phyloP scores from a whole-genome alignment of 75 land plant genomes.

The Sequoia sempervirens region DNA sequence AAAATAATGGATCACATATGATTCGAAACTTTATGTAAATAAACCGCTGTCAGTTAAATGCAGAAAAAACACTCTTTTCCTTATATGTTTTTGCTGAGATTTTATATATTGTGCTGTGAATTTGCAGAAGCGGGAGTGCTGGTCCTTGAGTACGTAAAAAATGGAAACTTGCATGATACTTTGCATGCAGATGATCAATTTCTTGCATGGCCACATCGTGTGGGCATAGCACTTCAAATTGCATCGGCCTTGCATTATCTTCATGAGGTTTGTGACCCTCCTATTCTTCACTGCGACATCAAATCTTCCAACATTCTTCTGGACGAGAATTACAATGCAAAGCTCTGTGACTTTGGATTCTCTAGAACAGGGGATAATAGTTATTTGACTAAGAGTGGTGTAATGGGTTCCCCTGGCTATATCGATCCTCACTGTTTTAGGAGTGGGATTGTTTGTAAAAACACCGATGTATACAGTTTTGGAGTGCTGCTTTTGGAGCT shows the following conservation, averaged over 20 bases:
- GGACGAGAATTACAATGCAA: constrained; percentile 35
- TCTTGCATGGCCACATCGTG: constrained; percentile 46
- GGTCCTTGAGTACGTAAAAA: constrained; percentile 47
- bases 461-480: constrained; percentile 66
- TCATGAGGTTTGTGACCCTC: constrained; percentile 40
- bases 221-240: constrained; percentile 43
- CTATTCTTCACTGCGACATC: constrained; percentile 59
- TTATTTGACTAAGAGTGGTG: constrained; percentile 4
- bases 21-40: no score
- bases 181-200: constrained; percentile 21
- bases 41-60: no score
- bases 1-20: no score
- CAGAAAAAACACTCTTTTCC: no score
- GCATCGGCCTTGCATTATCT: constrained; percentile 47
- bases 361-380: neutral
- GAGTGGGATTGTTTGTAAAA: constrained; percentile 46
- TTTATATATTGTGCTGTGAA: neutral
- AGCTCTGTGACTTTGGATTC: constrained; percentile 68
- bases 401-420: constrained; percentile 73
- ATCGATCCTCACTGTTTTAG: constrained; percentile 53
- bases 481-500: constrained; percentile 63
- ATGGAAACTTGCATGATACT: constrained; percentile 51
- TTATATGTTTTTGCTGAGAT: neutral
- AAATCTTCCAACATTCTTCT: constrained; percentile 65
- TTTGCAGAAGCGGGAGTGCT: constrained; percentile 43